phyloP scores from a whole-genome alignment of 495 filamentous ascomycete species.

The Viridothelium virens region DNA sequence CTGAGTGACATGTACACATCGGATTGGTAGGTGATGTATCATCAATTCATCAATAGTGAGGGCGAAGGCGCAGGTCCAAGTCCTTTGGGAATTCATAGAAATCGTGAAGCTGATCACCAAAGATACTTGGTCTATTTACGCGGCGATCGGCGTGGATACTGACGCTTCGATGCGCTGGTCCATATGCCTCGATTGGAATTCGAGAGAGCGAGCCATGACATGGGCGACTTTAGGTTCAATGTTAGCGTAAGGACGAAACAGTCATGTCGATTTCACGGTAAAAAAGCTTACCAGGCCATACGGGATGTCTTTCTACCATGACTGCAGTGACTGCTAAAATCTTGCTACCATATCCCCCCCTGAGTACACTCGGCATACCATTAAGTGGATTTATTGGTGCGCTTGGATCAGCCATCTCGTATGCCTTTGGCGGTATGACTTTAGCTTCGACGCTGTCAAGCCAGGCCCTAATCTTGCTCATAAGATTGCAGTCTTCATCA shows the following conservation, averaged over 20 bases:
- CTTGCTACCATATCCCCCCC: slow-evolving; percentile 74
- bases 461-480: slow-evolving; percentile 77
- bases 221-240: slow-evolving; percentile 56
- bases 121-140: background rate
- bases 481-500: slow-evolving; percentile 81
- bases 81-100: background rate
- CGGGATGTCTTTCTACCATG: slow-evolving; percentile 80
- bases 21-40: background rate
- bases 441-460: slow-evolving; percentile 72
- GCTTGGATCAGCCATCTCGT: slow-evolving; percentile 39
- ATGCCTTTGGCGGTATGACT: slow-evolving; percentile 41
- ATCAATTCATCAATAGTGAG: background rate
- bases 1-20: background rate
- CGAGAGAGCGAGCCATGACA: slow-evolving; percentile 78
- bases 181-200: slow-evolving; percentile 78
- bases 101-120: background rate
- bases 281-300: slow-evolving; percentile 74
- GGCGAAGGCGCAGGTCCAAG: background rate
- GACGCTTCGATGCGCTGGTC: slow-evolving; percentile 40
- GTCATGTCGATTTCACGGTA: slow-evolving; percentile 9
- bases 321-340: slow-evolving; percentile 79
- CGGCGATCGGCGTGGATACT: background rate
- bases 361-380: slow-evolving; percentile 43
- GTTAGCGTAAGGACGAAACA: slow-evolving; percentile 31
- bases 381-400: slow-evolving; percentile 44